Evolutionary conservation across 2,329 filamentous ascomycete species (phyloP).

Genomic region (Colletotrichum tabaci): DNA sequence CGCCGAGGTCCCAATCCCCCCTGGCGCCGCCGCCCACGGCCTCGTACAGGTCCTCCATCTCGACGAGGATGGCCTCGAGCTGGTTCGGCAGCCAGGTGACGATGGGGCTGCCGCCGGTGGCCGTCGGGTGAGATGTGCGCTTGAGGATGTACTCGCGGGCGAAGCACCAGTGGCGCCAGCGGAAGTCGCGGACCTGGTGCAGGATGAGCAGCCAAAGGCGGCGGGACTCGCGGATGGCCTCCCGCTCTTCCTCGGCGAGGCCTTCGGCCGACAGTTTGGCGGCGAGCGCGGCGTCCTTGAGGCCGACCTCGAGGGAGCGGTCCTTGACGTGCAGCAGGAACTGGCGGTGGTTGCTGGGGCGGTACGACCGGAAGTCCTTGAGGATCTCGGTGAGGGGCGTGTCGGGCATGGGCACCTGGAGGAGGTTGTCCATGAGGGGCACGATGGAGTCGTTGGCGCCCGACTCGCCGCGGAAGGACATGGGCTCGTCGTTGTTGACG

Average conservation of each 20-base stretch:
- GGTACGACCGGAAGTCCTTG: constrained; percentile 89
- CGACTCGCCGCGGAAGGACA: constrained; percentile 91
- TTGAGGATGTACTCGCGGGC: constrained; percentile 88
- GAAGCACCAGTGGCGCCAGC: constrained; percentile 90
- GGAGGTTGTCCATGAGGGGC: constrained; percentile 88
- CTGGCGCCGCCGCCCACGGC: constrained; percentile 58
- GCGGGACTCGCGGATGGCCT: constrained; percentile 68
- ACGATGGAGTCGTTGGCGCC: constrained; percentile 97
- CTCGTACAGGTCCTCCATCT: constrained; percentile 75
- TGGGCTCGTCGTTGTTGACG: constrained; percentile 76
- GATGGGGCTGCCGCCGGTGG: constrained; percentile 85
- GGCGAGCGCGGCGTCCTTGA: constrained; percentile 72
- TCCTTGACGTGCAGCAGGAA: constrained; percentile 82
- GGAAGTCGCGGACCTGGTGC: constrained; percentile 84
- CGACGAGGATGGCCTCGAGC: constrained; percentile 78
- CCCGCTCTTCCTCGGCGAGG: constrained; percentile 46
- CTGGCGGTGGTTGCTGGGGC: constrained; percentile 88
- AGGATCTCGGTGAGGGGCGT: constrained; percentile 93
- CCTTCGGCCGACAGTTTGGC: constrained; percentile 43
- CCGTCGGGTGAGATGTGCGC: constrained; percentile 81
- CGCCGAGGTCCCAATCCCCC: constrained; percentile 60
- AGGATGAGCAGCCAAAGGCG: constrained; percentile 76
- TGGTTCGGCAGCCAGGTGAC: constrained; percentile 90
- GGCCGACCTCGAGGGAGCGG: constrained; percentile 62
- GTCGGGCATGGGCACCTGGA: constrained; percentile 88